Conservation (phyloP, 139 green algal genomes). For the Helicosporidium sp. region DNA sequence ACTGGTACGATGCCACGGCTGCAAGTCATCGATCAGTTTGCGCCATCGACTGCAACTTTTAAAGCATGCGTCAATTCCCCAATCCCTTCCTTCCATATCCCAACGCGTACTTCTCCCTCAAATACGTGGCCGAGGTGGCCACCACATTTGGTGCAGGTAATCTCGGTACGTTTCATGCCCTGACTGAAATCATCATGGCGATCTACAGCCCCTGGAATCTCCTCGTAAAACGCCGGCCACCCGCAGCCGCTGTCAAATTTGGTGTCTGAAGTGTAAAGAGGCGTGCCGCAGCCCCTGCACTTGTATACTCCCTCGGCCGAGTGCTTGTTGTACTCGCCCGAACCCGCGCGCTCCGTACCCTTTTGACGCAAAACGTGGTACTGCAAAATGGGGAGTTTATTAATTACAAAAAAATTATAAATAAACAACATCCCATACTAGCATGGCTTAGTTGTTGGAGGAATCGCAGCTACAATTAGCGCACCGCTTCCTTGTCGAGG, state of each 20-base stretch:
- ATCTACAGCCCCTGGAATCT: conserved; percentile 33
- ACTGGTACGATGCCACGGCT: not conserved
- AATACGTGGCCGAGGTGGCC: conserved; percentile 94
- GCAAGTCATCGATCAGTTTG: too few species aligned
- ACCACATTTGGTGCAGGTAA: conserved; percentile 62
- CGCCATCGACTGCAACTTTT: too few species aligned
- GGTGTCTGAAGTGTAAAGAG: conserved; percentile 55
- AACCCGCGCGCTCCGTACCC: conserved; percentile 65
- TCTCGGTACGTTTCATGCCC: conserved; percentile 45
- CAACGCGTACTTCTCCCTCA: conserved; percentile 42
- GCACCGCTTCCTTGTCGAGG: not conserved
- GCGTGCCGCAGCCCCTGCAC: conserved; percentile 54
- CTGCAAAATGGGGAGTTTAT: conserved; percentile 20
- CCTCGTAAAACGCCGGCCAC: conserved; percentile 83
- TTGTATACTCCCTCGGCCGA: conserved; percentile 60
- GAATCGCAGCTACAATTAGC: too few species aligned
- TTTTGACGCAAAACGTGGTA: conserved; percentile 78
- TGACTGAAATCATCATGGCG: conserved; percentile 36
- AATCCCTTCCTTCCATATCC: too few species aligned
- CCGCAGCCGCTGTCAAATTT: conserved; percentile 92
- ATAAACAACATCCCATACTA: not conserved
- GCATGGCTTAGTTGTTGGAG: too few species aligned
- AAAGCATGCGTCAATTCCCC: too few species aligned
- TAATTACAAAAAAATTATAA: not conserved
- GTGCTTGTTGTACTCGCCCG: conserved; percentile 74